phyloP scores from a whole-genome alignment of 1,284 basidiomycete genomes.

The Fomitopsis palustris region DNA sequence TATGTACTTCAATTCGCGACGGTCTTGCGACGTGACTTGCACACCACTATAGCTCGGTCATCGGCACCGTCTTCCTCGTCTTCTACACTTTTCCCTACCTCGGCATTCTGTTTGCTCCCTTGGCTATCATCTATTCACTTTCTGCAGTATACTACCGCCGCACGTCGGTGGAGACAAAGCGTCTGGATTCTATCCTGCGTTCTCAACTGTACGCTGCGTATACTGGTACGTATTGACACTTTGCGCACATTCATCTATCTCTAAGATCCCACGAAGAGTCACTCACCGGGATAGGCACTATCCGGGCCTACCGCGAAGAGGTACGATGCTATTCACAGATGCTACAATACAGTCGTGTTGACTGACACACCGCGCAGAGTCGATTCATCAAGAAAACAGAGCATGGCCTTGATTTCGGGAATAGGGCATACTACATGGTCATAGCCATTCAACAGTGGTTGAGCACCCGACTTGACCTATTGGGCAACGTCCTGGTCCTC shows the following conservation, averaged over 20 bases:
- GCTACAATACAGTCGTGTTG: background rate
- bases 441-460: constrained; percentile 64
- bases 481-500: constrained; percentile 75
- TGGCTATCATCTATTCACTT: constrained; percentile 47
- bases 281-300: constrained; percentile 59
- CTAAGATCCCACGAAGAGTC: constrained; percentile 43
- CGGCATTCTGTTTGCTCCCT: constrained; percentile 54
- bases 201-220: constrained; percentile 61
- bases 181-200: constrained; percentile 68
- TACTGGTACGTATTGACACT: constrained; percentile 25
- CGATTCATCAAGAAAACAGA: constrained; percentile 46
- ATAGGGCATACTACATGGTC: constrained; percentile 78
- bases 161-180: constrained; percentile 63
- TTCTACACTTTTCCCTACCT: constrained; percentile 65
- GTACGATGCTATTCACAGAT: constrained; percentile 11
- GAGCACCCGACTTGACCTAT: constrained; percentile 54
- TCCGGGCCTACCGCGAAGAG: constrained; percentile 56
- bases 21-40: too few relatives aligned
- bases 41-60: constrained; percentile 28
- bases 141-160: constrained; percentile 51
- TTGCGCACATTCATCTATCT: constrained; percentile 34
- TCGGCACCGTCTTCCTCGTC: constrained; percentile 55
- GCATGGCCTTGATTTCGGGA: constrained; percentile 55
- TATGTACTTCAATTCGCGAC: background rate
- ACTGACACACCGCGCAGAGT: constrained; percentile 11